Evolutionary conservation across 2,329 filamentous ascomycete genomes (phyloP).

Genomic region (Fusarium guadeloupense): DNA sequence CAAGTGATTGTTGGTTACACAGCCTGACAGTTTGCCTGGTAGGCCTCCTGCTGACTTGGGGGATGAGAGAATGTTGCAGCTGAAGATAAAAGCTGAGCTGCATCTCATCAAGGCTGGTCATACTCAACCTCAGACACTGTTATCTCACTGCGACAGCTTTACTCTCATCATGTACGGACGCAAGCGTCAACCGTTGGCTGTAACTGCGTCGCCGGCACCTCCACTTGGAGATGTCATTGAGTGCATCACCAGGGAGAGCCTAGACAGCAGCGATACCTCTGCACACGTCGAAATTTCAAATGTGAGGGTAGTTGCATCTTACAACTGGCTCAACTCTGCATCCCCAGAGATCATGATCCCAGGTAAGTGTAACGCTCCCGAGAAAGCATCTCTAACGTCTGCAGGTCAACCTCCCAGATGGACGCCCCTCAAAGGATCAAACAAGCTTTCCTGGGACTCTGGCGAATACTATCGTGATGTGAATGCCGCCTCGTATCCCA

Average conservation of each 20-base stretch:
- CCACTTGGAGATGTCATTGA: constrained; percentile 40
- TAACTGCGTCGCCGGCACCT: constrained; percentile 16
- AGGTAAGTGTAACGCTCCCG: constrained; percentile 37
- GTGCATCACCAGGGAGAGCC: constrained; percentile 13
- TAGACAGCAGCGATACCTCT: background rate
- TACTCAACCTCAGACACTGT: background rate
- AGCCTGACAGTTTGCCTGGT: background rate
- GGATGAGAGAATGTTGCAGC: background rate
- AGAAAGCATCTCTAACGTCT: background rate
- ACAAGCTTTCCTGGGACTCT: constrained; percentile 46
- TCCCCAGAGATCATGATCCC: constrained; percentile 57
- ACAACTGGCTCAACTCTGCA: constrained; percentile 58
- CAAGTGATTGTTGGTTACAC: background rate
- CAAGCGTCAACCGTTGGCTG: background rate
- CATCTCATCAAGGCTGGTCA: background rate
- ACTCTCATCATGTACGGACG: constrained; percentile 1
- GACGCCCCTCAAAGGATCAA: constrained; percentile 18
- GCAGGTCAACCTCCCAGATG: constrained; percentile 39
- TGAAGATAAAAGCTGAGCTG: background rate
- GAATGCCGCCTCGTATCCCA: constrained; percentile 61
- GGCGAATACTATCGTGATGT: constrained; percentile 63
- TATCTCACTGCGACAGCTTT: background rate
- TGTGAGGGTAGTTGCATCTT: constrained; percentile 56
- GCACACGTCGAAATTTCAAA: constrained; percentile 45
- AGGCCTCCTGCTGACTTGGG: background rate